Evolutionary conservation across 306 rosid genomes (phyloP).

Genomic region (Alnus glutinosa): DNA sequence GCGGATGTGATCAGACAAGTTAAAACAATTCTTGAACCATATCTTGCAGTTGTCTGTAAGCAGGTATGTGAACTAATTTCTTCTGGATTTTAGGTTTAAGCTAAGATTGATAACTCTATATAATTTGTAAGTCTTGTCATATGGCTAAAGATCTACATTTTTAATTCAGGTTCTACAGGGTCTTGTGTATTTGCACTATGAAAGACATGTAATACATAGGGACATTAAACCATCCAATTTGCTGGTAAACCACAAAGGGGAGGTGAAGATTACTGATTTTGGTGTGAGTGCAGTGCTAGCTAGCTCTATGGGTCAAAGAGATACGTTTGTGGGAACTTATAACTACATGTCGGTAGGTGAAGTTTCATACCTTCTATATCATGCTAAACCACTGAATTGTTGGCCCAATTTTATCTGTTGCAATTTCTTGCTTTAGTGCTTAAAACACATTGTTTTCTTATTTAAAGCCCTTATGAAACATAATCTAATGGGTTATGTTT

Average conservation of each 20-base stretch:
- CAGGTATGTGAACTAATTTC: conserved; percentile 54
- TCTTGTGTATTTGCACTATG: conserved; percentile 91
- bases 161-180: conserved; percentile 83
- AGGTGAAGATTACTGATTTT: conserved; percentile 97
- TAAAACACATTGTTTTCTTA: not conserved
- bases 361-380: conserved; percentile 25
- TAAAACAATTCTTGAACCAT: conserved; percentile 95
- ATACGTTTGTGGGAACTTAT: conserved; percentile 96
- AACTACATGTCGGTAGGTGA: conserved; percentile 98
- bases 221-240: conserved; percentile 97
- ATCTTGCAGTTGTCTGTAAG: conserved; percentile 96
- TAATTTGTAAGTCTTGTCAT: conserved; percentile 13
- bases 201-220: conserved; percentile 92
- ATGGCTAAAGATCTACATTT: conserved; percentile 19
- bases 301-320: conserved; percentile 96
- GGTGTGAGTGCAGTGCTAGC: conserved; percentile 98
- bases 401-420: not conserved
- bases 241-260: conserved; percentile 93
- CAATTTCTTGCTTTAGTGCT: not conserved
- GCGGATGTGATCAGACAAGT: conserved; percentile 83
- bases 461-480: conserved; percentile 6
- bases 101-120: conserved; percentile 20
- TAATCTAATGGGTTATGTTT: not conserved
- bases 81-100: conserved; percentile 18
- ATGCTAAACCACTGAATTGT: conserved; percentile 4